phyloP scores from a whole-genome alignment of 768 basidiomycete species.

The Termitomyces sp. region DNA sequence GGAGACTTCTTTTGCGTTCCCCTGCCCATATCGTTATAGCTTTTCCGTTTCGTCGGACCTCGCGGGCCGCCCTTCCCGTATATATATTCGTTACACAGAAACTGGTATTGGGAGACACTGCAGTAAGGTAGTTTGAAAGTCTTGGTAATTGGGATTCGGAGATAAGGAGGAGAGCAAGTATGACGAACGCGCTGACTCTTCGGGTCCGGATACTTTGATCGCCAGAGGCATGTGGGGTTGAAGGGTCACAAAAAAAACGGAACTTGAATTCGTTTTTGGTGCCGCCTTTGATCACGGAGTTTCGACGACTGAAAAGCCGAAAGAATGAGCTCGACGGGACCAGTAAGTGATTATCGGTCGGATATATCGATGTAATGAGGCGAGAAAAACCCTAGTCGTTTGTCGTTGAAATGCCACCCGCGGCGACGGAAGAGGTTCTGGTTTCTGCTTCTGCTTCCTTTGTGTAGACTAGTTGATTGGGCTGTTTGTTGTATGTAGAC shows the following conservation, averaged over 20 bases:
- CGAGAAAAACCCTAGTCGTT: constrained; percentile 3
- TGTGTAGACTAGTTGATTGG: background rate
- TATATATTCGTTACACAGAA: background rate
- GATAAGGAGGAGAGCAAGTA: constrained; percentile 6
- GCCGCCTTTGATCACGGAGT: constrained; percentile 1
- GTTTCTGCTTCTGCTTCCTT: background rate
- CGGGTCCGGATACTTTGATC: constrained; percentile 9
- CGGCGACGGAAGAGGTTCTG: background rate
- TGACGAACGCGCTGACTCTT: constrained; percentile 10
- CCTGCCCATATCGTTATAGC: too few species aligned
- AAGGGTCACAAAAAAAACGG: background rate
- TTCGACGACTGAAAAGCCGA: constrained; percentile 4
- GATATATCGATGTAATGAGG: background rate
- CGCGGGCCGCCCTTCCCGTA: background rate
- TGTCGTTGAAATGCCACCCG: background rate
- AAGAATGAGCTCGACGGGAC: background rate
- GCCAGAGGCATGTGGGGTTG: background rate
- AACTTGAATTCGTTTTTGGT: background rate
- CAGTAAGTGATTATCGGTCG: background rate
- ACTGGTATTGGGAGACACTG: background rate
- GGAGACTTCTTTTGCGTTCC: too few species aligned
- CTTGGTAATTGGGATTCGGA: constrained; percentile 6
- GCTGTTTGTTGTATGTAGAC: background rate
- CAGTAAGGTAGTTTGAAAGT: too few species aligned
- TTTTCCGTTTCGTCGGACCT: background rate